Base-by-base conservation (phyloP, 176 grass and related monocot genomes). In the Triticum dicoccoides region DNA sequence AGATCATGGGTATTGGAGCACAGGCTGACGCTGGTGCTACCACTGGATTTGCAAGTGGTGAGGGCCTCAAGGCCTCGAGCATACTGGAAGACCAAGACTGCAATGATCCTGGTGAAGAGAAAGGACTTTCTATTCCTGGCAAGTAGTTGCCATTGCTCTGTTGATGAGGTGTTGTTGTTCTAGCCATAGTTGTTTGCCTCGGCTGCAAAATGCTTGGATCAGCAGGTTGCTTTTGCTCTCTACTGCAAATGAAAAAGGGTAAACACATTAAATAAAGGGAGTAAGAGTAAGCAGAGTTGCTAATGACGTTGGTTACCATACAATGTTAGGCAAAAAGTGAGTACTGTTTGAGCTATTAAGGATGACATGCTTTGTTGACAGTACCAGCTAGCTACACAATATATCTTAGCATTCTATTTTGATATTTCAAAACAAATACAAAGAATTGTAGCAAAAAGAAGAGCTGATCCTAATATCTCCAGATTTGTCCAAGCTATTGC, bases 31-130 rank as follows among this genome's bases (percentile, higher is more conserved):
- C 49, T 69, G 41, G 27, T 82, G 52, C 8, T 24, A 7, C 23
- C 9, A 20, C 17, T 51, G 33, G 4, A 71, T 30, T 68, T 11
- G 17, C 6, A 42, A 24, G 4, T 6, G 34, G 47, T 82, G 38
- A 78, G 2, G 20, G 63, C 15, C 35, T 70, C 49, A n/a, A 14
- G 63, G 29, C 6, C 14, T 78, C 49, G 45, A 47, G 27, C 20
- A 23, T 69, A 70, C 76, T 70, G 29, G 9, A 17, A n/a, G 81
- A 24, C 14, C 34, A 84, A 63, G 65, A 83, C 17, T 88, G 76
- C 42, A 41, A 17, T 44, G 54, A 29, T 65, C 21, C 17, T 17
- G 4, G 76, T 8, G 81, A 72, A 11, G 56, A 59, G 20, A 59
- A 56, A 35, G 30, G 64, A 15, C 64, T 71, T 63, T 1, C 13